Percentiles rank a stretch among this genome's conserved stretches.
These are phyloP conservation scores for Venturia asperata DNA, from an alignment of 2,329 filamentous ascomycete genomes.

Conservation along the genomic window DNA sequence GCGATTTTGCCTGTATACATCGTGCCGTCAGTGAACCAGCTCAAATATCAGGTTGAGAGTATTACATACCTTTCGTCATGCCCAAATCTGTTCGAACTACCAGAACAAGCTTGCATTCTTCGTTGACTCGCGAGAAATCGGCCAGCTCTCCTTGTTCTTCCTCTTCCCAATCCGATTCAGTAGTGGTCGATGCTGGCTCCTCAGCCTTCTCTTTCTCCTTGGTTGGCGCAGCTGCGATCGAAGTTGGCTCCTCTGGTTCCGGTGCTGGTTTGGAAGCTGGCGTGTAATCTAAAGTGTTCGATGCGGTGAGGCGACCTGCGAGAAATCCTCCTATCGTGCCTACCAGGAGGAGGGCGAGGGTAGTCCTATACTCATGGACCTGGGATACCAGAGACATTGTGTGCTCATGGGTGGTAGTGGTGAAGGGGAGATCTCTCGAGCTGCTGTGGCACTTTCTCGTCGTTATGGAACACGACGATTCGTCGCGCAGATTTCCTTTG, in stretches of 20 bases:
- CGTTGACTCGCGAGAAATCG: conserved; percentile 41
- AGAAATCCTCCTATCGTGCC: conserved; percentile 18
- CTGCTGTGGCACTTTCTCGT: background rate
- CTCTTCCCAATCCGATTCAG: conserved; percentile 29
- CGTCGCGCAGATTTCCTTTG: too few relatives aligned
- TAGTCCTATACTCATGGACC: conserved; percentile 5
- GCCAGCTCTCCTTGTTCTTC: conserved; percentile 39
- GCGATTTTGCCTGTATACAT: conserved; percentile 75
- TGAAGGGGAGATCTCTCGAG: background rate
- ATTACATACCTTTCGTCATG: conserved; percentile 80
- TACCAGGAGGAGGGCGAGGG: background rate
- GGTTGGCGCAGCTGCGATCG: background rate
- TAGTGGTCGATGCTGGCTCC: conserved; percentile 20
- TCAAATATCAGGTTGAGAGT: background rate
- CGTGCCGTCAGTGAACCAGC: background rate
- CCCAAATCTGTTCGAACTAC: conserved; percentile 90
- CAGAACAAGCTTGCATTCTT: conserved; percentile 91
- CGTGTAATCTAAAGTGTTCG: background rate
- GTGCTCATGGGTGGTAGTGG: conserved; percentile 1
- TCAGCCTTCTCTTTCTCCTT: conserved; percentile 21
- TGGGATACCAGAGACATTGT: conserved; percentile 3
- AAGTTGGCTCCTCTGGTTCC: background rate
- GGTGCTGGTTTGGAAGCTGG: background rate
- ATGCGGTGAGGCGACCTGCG: conserved; percentile 17
- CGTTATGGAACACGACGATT: too few relatives aligned